These are phyloP conservation scores for Termitomyces eurrhizus DNA, from an alignment of 768 basidiomycete species.

Conservation along the genomic window DNA sequence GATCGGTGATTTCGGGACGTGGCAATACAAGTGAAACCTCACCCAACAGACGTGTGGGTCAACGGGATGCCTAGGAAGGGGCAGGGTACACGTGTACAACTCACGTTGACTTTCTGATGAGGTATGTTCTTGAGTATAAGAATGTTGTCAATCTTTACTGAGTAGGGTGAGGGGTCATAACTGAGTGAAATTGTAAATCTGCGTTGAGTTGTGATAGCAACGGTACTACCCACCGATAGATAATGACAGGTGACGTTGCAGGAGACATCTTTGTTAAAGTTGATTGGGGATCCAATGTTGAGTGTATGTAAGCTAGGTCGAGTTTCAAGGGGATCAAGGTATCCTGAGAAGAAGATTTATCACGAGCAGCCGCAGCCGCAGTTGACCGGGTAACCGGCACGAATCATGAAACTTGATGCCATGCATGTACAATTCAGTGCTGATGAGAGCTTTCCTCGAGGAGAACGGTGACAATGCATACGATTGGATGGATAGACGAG, in stretches of 20 bases:
- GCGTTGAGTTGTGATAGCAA: neutral
- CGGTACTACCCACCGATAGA: conserved; percentile 39
- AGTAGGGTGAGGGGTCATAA: conserved; percentile 51
- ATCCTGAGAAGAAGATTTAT: neutral
- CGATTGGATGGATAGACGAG: neutral
- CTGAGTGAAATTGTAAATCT: conserved; percentile 21
- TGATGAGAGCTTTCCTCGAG: neutral
- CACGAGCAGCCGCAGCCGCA: neutral
- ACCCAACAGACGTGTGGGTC: neutral
- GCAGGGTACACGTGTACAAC: conserved; percentile 8
- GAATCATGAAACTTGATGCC: neutral
- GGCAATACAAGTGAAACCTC: conserved; percentile 50
- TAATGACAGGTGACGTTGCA: conserved; percentile 28
- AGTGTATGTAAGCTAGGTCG: neutral
- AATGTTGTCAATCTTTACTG: conserved; percentile 47
- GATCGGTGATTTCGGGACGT: conserved; percentile 51
- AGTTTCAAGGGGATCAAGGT: neutral
- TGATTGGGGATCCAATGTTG: neutral
- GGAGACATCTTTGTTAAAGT: neutral
- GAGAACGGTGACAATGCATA: neutral
- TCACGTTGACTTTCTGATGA: conserved; percentile 44
- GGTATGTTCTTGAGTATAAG: conserved; percentile 46
- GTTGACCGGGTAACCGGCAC: neutral
- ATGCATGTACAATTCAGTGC: neutral
- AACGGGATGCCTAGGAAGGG: neutral